Base-by-base conservation (phyloP, 2,329 filamentous ascomycete species). In the Albophoma yamanashiensis region DNA sequence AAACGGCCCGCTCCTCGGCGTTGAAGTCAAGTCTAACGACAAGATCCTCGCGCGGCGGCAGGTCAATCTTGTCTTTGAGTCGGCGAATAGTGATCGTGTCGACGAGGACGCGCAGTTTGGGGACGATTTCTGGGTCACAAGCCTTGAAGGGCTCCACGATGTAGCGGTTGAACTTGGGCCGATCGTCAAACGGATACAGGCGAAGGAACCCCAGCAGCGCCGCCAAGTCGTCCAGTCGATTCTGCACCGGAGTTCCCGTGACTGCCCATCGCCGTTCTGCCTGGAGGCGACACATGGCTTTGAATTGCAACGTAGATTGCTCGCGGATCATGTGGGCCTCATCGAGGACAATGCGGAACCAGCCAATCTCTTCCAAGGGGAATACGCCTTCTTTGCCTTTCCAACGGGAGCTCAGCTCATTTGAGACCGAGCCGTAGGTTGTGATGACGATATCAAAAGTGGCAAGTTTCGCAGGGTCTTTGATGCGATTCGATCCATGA, bases 211-310 rank as follows among this genome's bases (percentile, higher is more conserved):
- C 89, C 61, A 96, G 86, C 3, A 97, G 78, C 1, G 93, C 89
- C 17, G 91, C 89, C 27, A 97, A 80, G 71, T 99, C 94, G 64
- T 95, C 92, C 2, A 97, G 80, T 4, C 90, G 87, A 69, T 99
- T 99, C 73, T 97, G 93, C 11, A 97, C 90, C 0, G 92, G 94
- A 0, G 94, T 97, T 59, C 93, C 94, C 0, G 94, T 97, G n/a
- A 97, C 91, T 3, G 92, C 93, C 94, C 94, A 99, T 40, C 92
- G 87, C 39, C 92, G 85, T 68, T 89, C 83, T 2, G 92, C 90
- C 62, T 89, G 82, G 3, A 97, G 78, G 25, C 85, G 83, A 64
- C 91, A 92, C 25, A 94, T 90, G 3, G 91, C 90, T 70, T 92
- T 91, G 59, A 92, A 95, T 65, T 93, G 89, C 47, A 89, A 78